These are phyloP conservation scores for Salix viminalis DNA, from an alignment of 345 rosid species.

Conservation along the genomic window DNA sequence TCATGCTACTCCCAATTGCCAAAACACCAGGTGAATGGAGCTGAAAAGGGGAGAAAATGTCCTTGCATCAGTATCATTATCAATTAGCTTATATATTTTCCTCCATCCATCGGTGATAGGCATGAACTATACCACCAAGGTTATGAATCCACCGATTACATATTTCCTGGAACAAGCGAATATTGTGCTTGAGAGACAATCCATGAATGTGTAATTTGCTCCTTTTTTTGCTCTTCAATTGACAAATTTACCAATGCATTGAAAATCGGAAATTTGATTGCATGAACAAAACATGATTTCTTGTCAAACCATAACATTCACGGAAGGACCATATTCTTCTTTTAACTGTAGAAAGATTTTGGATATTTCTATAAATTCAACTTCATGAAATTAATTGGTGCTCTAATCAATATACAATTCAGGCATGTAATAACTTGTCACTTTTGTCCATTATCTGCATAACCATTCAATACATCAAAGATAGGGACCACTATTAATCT, in stretches of 20 bases:
- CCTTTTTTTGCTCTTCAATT: not conserved
- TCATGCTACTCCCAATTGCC: slow-evolving; percentile 94
- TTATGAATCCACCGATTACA: too few relatives aligned
- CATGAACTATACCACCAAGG: not conserved
- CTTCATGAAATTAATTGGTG: not conserved
- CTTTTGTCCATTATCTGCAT: not conserved
- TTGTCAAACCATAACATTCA: not conserved
- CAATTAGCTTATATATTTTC: not conserved
- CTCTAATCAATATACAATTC: not conserved
- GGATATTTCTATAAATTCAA: not conserved
- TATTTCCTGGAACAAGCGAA: not conserved
- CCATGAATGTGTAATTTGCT: not conserved
- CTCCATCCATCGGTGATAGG: not conserved
- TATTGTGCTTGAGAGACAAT: not conserved
- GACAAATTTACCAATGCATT: not conserved
- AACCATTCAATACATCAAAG: not conserved
- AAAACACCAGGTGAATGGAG: slow-evolving; percentile 93
- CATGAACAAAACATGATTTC: not conserved
- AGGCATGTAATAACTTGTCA: not conserved
- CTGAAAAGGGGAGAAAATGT: slow-evolving; percentile 33
- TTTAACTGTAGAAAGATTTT: not conserved
- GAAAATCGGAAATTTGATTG: not conserved
- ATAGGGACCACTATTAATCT: not conserved
- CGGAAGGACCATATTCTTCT: not conserved
- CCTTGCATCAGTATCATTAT: slow-evolving; percentile 6